A percentile compares a stretch with the other conserved stretches of the same genome.
phyloP scores from a whole-genome alignment of 345 rosid genomes.

The Raphanus sativus region DNA sequence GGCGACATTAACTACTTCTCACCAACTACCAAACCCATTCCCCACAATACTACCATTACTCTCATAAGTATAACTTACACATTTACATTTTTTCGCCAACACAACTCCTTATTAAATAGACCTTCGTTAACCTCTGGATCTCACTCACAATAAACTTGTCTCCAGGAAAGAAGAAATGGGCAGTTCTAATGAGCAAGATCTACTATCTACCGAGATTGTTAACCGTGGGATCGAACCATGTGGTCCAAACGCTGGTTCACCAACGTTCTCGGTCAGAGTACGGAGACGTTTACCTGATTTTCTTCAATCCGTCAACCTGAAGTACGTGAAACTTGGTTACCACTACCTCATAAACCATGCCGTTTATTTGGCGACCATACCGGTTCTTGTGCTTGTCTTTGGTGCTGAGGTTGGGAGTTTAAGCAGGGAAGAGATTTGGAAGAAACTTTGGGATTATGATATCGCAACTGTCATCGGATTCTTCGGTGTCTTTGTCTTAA shows the following conservation, averaged over 20 bases:
- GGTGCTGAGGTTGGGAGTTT: conserved; percentile 88
- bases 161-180: conserved; percentile 30
- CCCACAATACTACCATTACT: conserved; percentile 30
- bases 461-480: conserved; percentile 68
- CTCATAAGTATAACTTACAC: conserved; percentile 23
- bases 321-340: conserved; percentile 90
- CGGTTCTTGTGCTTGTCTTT: conserved; percentile 70
- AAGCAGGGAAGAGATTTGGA: conserved; percentile 83
- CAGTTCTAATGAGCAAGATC: conserved; percentile 65
- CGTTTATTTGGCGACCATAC: conserved; percentile 85
- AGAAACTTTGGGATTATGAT: conserved; percentile 81
- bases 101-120: conserved; percentile 19
- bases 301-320: conserved; percentile 88
- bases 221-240: conserved; percentile 87
- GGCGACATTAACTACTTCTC: conserved; percentile 59
- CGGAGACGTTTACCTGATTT: conserved; percentile 86
- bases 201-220: conserved; percentile 85
- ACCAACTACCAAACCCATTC: conserved; percentile 41
- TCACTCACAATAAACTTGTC: conserved; percentile 4
- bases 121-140: conserved; percentile 1
- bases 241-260: conserved; percentile 86
- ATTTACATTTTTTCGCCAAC: conserved; percentile 25
- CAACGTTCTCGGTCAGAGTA: conserved; percentile 84
- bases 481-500: conserved; percentile 64
- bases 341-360: conserved; percentile 90